Conservation (phyloP, 495 filamentous ascomycete species). For the Aspergillus olivimuriae region DNA sequence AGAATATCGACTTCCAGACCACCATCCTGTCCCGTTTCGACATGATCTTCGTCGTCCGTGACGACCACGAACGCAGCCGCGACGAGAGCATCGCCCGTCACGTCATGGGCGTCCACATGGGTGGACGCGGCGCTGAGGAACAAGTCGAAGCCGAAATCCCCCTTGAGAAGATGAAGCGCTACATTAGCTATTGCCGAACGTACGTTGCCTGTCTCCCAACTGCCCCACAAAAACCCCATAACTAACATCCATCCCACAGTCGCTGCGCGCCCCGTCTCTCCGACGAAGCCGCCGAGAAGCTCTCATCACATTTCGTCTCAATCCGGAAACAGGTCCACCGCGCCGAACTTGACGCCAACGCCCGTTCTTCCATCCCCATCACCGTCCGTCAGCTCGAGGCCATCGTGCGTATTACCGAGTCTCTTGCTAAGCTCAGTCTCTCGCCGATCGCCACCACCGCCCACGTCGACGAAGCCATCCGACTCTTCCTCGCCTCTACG, state of each 20-base stretch:
- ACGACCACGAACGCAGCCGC: slow-evolving; percentile 82
- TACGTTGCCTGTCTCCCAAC: slow-evolving; percentile 36
- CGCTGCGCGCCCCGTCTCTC: slow-evolving; percentile 91
- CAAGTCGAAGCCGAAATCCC: slow-evolving; percentile 78
- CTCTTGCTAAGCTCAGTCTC: slow-evolving; percentile 84
- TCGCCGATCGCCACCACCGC: slow-evolving; percentile 78
- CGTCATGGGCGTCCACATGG: slow-evolving; percentile 98
- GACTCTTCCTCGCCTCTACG: slow-evolving; percentile 91
- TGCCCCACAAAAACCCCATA: background rate
- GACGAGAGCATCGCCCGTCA: slow-evolving; percentile 94
- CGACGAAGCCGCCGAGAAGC: slow-evolving; percentile 88
- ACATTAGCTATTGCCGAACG: slow-evolving; percentile 97
- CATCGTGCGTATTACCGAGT: slow-evolving; percentile 94
- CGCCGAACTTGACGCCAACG: slow-evolving; percentile 77
- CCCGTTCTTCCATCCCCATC: slow-evolving; percentile 90
- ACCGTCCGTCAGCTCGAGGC: slow-evolving; percentile 96
- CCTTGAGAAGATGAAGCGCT: slow-evolving; percentile 95
- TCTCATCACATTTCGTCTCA: slow-evolving; percentile 94
- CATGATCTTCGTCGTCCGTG: slow-evolving; percentile 99
- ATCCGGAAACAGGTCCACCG: slow-evolving; percentile 93
- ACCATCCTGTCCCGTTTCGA: slow-evolving; percentile 98
- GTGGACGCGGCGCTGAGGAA: slow-evolving; percentile 76
- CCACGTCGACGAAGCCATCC: slow-evolving; percentile 97
- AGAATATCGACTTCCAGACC: slow-evolving; percentile 99
- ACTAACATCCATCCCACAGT: slow-evolving; percentile 43